Conservation (phyloP, 257 asterid genomes). For the Nicotiana undulata region DNA sequence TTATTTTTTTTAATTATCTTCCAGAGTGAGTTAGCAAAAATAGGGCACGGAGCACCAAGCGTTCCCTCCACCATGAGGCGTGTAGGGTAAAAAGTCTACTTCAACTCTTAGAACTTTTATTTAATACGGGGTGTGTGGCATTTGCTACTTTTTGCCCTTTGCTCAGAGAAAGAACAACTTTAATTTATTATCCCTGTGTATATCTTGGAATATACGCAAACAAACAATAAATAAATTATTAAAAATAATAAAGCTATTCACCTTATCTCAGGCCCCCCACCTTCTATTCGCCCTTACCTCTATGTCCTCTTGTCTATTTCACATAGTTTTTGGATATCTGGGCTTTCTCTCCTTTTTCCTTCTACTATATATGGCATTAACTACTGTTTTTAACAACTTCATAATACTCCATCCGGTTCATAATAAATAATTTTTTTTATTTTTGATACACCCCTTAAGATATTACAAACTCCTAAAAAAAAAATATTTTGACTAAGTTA, state of each 20-base stretch:
- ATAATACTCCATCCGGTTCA: too few species aligned
- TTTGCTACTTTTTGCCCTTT: background rate
- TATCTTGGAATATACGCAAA: conserved; percentile 34
- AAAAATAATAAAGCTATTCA: background rate
- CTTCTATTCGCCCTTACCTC: background rate
- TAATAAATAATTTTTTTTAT: too few species aligned
- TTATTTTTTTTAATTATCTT: too few species aligned
- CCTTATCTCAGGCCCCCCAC: background rate
- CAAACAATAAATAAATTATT: background rate
- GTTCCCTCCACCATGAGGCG: conserved; percentile 10
- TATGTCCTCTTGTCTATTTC: conserved; percentile 24
- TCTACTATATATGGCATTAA: background rate
- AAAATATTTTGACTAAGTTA: too few species aligned
- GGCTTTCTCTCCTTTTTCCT: background rate
- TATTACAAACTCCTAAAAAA: too few species aligned
- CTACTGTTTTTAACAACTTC: background rate
- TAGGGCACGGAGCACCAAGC: conserved; percentile 16
- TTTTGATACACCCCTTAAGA: too few species aligned
- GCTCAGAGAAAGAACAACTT: background rate
- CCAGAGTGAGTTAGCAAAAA: background rate
- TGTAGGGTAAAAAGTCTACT: conserved; percentile 26
- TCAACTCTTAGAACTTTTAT: conserved; percentile 8
- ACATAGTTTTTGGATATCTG: conserved; percentile 24
- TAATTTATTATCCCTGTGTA: background rate
- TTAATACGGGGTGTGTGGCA: background rate